Evolutionary conservation across 1,284 basidiomycete species (phyloP), one percentile per base, ranked within the genome.

Genomic region (Ganoderma lucidum): DNA sequence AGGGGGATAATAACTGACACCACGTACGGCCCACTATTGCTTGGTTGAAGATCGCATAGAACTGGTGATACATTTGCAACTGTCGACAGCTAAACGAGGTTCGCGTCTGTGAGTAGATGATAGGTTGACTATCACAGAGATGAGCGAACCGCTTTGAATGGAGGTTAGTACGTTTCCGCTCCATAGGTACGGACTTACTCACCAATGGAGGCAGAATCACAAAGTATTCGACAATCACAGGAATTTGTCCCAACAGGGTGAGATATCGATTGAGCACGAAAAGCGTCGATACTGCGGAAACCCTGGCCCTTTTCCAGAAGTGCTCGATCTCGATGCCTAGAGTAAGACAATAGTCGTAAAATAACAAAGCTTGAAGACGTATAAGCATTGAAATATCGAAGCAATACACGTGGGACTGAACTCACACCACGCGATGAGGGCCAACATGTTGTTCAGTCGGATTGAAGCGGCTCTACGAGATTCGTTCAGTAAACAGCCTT

Each of bases 151-250:
- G 66, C 66, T 70, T 55, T 14, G 4, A 28, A 8, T 1, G 8
- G 12, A 2, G 4, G 44, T 42, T 28, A 48, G 12, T 5, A 17
- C 5, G n/a, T 17, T 19, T 12, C 4, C 44, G 2, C 35, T n/a
- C 9, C 17, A 2, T 19, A 35, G 19, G 17, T 9, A 39, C 48
- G 9, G 12, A 30, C 51, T 19, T 23, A 68, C 70, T 68, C 55
- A 75, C 74, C 23, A 64, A 39, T 45, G 69, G 63, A 9, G 70
- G 61, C 8, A 66, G 44, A 39, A 51, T 23, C 2, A 42, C 48
- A 15, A 75, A 70, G 32, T 69, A 75, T 62, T 75, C 74, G 41
- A 73, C 63, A 37, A 73, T 66, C 12, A 75, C 56, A 10, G 74
- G 74, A 5, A 75, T 66, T 6, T 69, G 72, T 4, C 74, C 74